Base-by-base conservation (phyloP, 2,329 filamentous ascomycete species). In the Penicillium decumbens region DNA sequence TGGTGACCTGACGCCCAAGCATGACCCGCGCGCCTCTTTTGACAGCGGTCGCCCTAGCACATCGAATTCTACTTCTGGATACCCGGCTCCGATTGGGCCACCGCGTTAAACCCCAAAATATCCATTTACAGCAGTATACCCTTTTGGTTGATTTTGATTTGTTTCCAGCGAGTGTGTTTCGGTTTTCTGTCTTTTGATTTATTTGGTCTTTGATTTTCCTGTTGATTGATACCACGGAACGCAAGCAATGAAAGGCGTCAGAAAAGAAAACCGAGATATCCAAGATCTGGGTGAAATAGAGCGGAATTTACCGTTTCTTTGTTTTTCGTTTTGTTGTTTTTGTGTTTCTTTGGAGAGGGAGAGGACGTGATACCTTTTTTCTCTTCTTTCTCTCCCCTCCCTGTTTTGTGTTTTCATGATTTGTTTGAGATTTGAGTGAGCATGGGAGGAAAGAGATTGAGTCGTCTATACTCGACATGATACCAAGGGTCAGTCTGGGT, bases 51-150 rank as follows among this genome's bases (percentile, higher is more conserved):
- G 89, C 69, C 89, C 89, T 71, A 92, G 88, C 67, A 95, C 89
- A 77, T 93, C 89, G 77, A 88, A 95, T 85, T 95, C 89, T 80
- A 88, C 87, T 87, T 92, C 89, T 83, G 89, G 89, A 89, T 93
- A 93, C 88, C 88, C 89, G 80, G 89, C 84, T 78, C 88, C 87
- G 61, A 86, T 90, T 80, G 88, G 88, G 80, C 86, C 88, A 82
- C 89, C 87, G 79, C 88, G 88, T 87, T 92, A 86, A 84, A 83
- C 75, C 76, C 69, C 65, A 65, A 63, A 65, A 68, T 66, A 69
- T 66, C 65, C 67, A 66, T 69, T 72, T 68, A 63, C 66, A 69
- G 69, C 70, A 71, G 69, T 72, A 72, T 73, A 73, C 70, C 70
- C 70, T 70, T 55, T 66, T 67, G 60, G 63, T 23, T 23, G 20